Conservation (phyloP, 805 yeast species). For the Cyberlindnera subsufficiens region DNA sequence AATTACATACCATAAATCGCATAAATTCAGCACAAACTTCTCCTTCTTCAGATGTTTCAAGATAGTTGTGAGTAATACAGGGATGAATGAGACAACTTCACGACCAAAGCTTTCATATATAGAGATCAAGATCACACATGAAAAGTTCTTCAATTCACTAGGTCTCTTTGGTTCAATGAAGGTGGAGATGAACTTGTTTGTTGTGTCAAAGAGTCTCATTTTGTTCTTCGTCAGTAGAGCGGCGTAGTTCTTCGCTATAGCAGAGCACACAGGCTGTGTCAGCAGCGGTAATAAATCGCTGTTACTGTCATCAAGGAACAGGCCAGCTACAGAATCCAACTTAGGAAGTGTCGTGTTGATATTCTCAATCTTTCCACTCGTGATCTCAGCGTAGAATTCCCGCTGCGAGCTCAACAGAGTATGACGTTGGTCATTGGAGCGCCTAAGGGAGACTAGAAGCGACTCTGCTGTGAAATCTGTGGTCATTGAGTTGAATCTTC, state of each 20-base stretch:
- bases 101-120: slow-evolving; percentile 29
- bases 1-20: slow-evolving; percentile 15
- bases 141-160: slow-evolving; percentile 23
- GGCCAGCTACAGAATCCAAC: slow-evolving; percentile 15
- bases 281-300: slow-evolving; percentile 7
- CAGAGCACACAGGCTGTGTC: slow-evolving; percentile 13
- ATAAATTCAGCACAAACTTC: slow-evolving; percentile 16
- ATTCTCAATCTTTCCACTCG: neutral
- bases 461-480: neutral
- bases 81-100: slow-evolving; percentile 28
- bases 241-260: slow-evolving; percentile 21
- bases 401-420: slow-evolving; percentile 7
- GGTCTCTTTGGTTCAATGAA: slow-evolving; percentile 23
- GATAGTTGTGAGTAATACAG: slow-evolving; percentile 24
- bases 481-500: neutral
- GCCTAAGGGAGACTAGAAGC: neutral
- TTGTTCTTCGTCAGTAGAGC: slow-evolving; percentile 15
- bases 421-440: slow-evolving; percentile 3
- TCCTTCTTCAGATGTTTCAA: slow-evolving; percentile 30
- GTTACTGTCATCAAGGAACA: slow-evolving; percentile 19
- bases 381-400: slow-evolving; percentile 5
- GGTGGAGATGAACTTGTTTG: slow-evolving; percentile 24
- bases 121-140: slow-evolving; percentile 23
- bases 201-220: slow-evolving; percentile 22
- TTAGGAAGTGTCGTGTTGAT: slow-evolving; percentile 2